Evolutionary conservation across 345 rosid species (phyloP).

Genomic region (Gossypium thurberi): DNA sequence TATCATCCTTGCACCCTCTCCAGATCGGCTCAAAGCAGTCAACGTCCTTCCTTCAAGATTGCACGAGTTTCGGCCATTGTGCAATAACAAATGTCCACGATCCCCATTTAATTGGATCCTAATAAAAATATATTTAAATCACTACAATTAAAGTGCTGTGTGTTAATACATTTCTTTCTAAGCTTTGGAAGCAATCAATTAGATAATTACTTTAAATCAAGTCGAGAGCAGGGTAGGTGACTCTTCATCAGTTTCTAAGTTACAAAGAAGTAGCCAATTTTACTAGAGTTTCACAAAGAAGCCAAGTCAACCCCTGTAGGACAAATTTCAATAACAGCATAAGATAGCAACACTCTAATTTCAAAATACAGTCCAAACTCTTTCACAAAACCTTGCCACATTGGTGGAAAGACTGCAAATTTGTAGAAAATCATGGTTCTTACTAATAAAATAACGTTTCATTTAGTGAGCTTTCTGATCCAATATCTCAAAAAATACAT

Average conservation of each 20-base stretch:
- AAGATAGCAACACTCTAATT: slow-evolving; percentile 6
- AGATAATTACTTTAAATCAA: not conserved
- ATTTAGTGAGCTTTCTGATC: too few relatives aligned
- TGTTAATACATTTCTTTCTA: not conserved
- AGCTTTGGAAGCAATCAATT: not conserved
- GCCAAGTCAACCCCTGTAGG: slow-evolving; percentile 91
- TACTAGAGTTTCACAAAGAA: slow-evolving; percentile 84
- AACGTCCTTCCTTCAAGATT: slow-evolving; percentile 73
- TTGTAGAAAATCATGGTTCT: too few relatives aligned
- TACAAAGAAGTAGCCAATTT: slow-evolving; percentile 48
- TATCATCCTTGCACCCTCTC: slow-evolving; percentile 64
- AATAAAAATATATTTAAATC: not conserved
- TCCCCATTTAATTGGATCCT: not conserved
- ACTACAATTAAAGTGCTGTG: too few relatives aligned
- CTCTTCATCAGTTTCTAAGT: slow-evolving; percentile 15
- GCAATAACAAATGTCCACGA: slow-evolving; percentile 23
- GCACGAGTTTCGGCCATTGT: slow-evolving; percentile 36
- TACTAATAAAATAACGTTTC: too few relatives aligned
- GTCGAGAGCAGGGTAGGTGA: not conserved
- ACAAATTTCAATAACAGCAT: slow-evolving; percentile 6
- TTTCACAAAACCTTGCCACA: not conserved
- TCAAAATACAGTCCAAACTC: not conserved
- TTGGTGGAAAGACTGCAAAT: too few relatives aligned
- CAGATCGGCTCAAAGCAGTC: slow-evolving; percentile 68
- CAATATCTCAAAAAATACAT: too few relatives aligned